Evolutionary conservation across 345 rosid species (phyloP).

Genomic region (Acer yangbiense): DNA sequence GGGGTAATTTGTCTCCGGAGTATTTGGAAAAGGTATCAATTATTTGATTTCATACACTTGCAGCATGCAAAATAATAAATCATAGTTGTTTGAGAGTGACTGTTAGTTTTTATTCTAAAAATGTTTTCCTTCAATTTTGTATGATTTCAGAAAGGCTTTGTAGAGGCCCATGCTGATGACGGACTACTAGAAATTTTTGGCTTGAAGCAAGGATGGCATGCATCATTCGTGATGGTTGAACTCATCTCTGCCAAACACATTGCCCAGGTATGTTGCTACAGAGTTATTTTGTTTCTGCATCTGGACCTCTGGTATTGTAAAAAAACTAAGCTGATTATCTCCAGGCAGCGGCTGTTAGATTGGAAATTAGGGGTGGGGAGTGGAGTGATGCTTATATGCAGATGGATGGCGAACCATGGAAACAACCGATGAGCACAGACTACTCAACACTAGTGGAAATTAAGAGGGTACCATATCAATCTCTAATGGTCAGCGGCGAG

Average conservation of each 20-base stretch:
- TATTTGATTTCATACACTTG: slow-evolving; percentile 2
- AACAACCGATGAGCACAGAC: slow-evolving; percentile 72
- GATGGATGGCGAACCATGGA: slow-evolving; percentile 99
- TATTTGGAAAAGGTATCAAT: slow-evolving; percentile 80
- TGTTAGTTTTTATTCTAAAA: slow-evolving; percentile 4
- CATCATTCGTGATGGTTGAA: slow-evolving; percentile 98
- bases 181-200: slow-evolving; percentile 96
- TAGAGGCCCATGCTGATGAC: slow-evolving; percentile 92
- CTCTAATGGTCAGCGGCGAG: slow-evolving; percentile 69
- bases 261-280: slow-evolving; percentile 64
- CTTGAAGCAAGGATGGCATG: slow-evolving; percentile 98
- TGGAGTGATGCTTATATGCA: slow-evolving; percentile 90
- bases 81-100: neutral
- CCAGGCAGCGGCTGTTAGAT: slow-evolving; percentile 85
- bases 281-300: slow-evolving; percentile 3
- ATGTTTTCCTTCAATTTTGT: neutral
- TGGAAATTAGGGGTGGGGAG: slow-evolving; percentile 89
- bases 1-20: slow-evolving; percentile 81
- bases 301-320: neutral
- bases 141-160: slow-evolving; percentile 77
- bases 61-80: neutral
- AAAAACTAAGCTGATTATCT: neutral
- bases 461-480: slow-evolving; percentile 72
- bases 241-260: slow-evolving; percentile 98
- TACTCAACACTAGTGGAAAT: slow-evolving; percentile 79